Evolutionary conservation across 306 rosid species (phyloP).

Genomic region (Acacia crassicarpa): DNA sequence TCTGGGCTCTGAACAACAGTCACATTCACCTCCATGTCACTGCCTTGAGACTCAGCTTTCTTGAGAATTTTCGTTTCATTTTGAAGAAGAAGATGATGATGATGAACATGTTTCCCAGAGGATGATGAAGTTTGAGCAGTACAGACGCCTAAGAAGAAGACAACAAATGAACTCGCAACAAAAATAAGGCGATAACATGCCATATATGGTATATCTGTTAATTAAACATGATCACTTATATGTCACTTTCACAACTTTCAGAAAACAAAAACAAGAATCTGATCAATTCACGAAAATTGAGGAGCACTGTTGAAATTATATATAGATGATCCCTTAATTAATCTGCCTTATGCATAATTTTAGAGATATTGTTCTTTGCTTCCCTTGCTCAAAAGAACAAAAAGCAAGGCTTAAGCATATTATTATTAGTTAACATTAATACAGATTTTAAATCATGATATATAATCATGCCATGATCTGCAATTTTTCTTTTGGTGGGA

Average conservation of each 20-base stretch:
- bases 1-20: constrained; percentile 22
- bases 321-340: not conserved
- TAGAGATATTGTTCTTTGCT: constrained; percentile 10
- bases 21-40: constrained; percentile 19
- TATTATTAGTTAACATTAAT: not conserved
- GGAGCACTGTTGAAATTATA: not conserved
- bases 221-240: not conserved
- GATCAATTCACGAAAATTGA: not conserved
- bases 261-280: not conserved
- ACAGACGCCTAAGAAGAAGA: constrained; percentile 8
- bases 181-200: constrained; percentile 22
- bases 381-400: constrained; percentile 9
- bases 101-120: constrained; percentile 9
- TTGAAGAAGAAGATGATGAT: not conserved
- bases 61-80: constrained; percentile 17
- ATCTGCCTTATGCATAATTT: not conserved
- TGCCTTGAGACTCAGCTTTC: constrained; percentile 16
- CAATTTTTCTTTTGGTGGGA: not conserved
- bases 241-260: constrained; percentile 21
- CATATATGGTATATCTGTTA: constrained; percentile 11
- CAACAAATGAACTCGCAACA: constrained; percentile 21
- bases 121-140: constrained; percentile 32
- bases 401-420: not conserved
- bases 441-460: not conserved
- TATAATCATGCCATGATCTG: not conserved